Conservation (phyloP, 179 eudicot species). For the Silene vulgaris region DNA sequence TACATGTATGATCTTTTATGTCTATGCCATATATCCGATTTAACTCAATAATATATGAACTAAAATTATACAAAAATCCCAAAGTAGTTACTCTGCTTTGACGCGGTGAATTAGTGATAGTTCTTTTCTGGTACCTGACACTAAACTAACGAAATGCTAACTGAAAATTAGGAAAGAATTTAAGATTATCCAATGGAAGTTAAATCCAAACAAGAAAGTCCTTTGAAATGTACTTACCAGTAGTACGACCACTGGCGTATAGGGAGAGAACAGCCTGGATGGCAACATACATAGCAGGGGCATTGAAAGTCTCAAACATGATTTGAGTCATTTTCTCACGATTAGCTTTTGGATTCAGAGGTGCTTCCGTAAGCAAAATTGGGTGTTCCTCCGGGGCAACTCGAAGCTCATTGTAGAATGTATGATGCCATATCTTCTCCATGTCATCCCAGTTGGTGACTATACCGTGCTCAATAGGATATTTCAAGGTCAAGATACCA, state of each 20-base stretch:
- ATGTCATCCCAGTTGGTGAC: constrained; percentile 48
- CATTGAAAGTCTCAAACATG: constrained; percentile 68
- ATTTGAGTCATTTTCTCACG: constrained; percentile 24
- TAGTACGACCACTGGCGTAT: constrained; percentile 72
- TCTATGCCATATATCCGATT: too few relatives aligned
- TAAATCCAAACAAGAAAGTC: not conserved
- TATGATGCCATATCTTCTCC: constrained; percentile 27
- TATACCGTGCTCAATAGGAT: constrained; percentile 43
- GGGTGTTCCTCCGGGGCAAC: constrained; percentile 34
- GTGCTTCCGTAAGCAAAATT: constrained; percentile 41
- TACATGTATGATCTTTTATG: too few relatives aligned
- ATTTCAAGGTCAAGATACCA: constrained; percentile 38
- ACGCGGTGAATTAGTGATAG: not conserved
- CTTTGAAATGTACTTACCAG: constrained; percentile 12
- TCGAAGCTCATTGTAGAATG: constrained; percentile 15
- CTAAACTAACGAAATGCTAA: not conserved
- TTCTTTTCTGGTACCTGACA: not conserved
- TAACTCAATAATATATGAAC: too few relatives aligned
- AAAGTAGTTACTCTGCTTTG: not conserved
- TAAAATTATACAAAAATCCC: too few relatives aligned
- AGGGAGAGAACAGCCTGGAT: constrained; percentile 69
- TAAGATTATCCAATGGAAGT: not conserved
- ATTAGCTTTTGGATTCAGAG: constrained; percentile 44
- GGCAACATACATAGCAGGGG: constrained; percentile 75
- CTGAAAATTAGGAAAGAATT: not conserved